Conservation (phyloP, 2,329 filamentous ascomycete species). For the Ascochyta rabiei region DNA sequence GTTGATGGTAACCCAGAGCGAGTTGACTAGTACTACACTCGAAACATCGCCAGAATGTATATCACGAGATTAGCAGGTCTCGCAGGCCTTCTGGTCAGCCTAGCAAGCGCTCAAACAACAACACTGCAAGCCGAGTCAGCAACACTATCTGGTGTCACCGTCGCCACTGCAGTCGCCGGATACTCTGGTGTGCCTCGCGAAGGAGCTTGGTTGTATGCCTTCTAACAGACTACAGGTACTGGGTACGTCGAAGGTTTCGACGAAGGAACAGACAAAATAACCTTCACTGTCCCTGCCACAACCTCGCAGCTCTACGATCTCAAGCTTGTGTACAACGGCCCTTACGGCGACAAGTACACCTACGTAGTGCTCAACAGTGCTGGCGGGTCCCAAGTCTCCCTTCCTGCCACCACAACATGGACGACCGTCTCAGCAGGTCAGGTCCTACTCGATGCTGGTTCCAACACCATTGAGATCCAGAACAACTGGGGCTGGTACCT, state of each 20-base stretch:
- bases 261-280: conserved; percentile 51
- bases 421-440: conserved; percentile 52
- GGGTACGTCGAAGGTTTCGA: conserved; percentile 58
- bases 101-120: conserved; percentile 23
- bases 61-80: conserved; percentile 2
- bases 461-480: conserved; percentile 55
- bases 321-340: conserved; percentile 52
- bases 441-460: conserved; percentile 52
- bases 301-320: conserved; percentile 53
- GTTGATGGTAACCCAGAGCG: neutral
- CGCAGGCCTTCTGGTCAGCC: conserved; percentile 7
- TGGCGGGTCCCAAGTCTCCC: conserved; percentile 50
- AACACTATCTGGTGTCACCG: conserved; percentile 49
- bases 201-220: neutral
- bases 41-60: neutral
- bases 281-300: conserved; percentile 50
- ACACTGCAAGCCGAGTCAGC: conserved; percentile 52
- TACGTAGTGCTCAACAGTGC: conserved; percentile 53
- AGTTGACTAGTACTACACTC: neutral
- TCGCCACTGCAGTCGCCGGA: conserved; percentile 49
- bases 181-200: conserved; percentile 42
- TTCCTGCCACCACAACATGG: conserved; percentile 50
- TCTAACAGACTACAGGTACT: conserved; percentile 42
- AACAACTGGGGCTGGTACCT: conserved; percentile 59
- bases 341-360: conserved; percentile 56